Percentiles rank a stretch among this genome's conserved stretches.
These are phyloP conservation scores for Boletus semigastroideus DNA, from an alignment of 1,284 basidiomycete species.

Conservation along the genomic window DNA sequence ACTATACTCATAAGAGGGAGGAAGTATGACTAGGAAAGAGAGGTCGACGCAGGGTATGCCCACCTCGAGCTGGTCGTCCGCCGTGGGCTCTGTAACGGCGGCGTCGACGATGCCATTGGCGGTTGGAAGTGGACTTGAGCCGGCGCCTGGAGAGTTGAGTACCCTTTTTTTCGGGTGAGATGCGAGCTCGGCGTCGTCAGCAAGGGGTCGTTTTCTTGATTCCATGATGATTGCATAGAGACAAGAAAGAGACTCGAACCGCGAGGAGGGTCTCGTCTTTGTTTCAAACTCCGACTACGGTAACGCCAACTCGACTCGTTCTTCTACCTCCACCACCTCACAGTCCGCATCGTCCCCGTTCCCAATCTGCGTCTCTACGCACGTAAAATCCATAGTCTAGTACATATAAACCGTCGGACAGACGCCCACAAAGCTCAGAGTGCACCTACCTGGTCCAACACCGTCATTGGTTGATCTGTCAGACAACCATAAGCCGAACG, in stretches of 20 bases:
- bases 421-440: not conserved
- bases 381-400: conserved; percentile 76
- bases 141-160: conserved; percentile 45
- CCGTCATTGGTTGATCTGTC: conserved; percentile 83
- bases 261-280: conserved; percentile 9
- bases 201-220: conserved; percentile 61
- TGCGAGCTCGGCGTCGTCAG: conserved; percentile 51
- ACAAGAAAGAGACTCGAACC: conserved; percentile 12
- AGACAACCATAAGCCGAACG: conserved; percentile 2
- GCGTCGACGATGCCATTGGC: conserved; percentile 48
- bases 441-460: conserved; percentile 59
- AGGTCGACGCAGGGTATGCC: conserved; percentile 22
- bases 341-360: conserved; percentile 71
- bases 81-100: conserved; percentile 49
- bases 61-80: conserved; percentile 74
- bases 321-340: conserved; percentile 66
- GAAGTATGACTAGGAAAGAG: conserved; percentile 18
- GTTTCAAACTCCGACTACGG: conserved; percentile 25
- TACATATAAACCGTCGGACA: not conserved
- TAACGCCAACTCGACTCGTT: conserved; percentile 15
- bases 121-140: conserved; percentile 50
- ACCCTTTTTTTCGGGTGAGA: conserved; percentile 65
- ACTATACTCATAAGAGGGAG: conserved; percentile 38
- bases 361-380: conserved; percentile 84
- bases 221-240: conserved; percentile 44